Percentiles rank a stretch among this genome's conserved stretches.
Evolutionary conservation across 2,329 filamentous ascomycete species (phyloP).

Genomic region (Exserohilum turcica): DNA sequence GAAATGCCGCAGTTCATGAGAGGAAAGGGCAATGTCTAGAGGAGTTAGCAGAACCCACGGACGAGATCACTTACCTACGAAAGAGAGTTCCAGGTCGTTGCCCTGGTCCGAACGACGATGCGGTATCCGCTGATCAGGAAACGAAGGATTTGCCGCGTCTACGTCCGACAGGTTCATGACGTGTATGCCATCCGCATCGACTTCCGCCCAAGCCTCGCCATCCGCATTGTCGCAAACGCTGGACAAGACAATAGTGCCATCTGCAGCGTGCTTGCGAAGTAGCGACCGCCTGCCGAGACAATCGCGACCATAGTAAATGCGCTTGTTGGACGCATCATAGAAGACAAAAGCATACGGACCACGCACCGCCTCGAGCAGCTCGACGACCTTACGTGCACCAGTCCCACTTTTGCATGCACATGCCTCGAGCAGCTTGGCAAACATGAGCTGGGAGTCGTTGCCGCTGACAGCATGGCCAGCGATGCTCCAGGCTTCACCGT

Average conservation of each 20-base stretch:
- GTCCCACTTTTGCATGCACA: conserved; percentile 2
- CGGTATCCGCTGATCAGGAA: conserved; percentile 28
- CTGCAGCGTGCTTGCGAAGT: conserved; percentile 61
- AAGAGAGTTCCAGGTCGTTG: conserved; percentile 16
- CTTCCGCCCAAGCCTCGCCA: conserved; percentile 69
- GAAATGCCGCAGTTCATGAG: conserved; percentile 48
- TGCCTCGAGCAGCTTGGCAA: conserved; percentile 59
- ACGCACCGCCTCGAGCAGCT: conserved; percentile 35
- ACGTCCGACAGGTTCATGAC: conserved; percentile 60
- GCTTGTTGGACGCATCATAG: conserved; percentile 66
- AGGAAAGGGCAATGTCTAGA: conserved; percentile 51
- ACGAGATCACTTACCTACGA: conserved; percentile 42
- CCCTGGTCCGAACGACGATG: conserved; percentile 23
- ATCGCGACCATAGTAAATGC: conserved; percentile 83
- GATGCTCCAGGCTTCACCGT: conserved; percentile 92
- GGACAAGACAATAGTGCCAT: conserved; percentile 42
- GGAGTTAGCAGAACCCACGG: conserved; percentile 24
- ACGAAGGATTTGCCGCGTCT: not conserved
- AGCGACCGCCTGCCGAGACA: conserved; percentile 86
- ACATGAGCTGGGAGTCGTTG: conserved; percentile 79
- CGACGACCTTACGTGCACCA: conserved; percentile 21
- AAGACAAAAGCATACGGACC: conserved; percentile 93
- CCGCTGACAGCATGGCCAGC: conserved; percentile 62
- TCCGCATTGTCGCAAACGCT: conserved; percentile 46
- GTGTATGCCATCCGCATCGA: conserved; percentile 84